phyloP scores from a whole-genome alignment of 495 filamentous ascomycete genomes.

The Hypoxylon fuscum region DNA sequence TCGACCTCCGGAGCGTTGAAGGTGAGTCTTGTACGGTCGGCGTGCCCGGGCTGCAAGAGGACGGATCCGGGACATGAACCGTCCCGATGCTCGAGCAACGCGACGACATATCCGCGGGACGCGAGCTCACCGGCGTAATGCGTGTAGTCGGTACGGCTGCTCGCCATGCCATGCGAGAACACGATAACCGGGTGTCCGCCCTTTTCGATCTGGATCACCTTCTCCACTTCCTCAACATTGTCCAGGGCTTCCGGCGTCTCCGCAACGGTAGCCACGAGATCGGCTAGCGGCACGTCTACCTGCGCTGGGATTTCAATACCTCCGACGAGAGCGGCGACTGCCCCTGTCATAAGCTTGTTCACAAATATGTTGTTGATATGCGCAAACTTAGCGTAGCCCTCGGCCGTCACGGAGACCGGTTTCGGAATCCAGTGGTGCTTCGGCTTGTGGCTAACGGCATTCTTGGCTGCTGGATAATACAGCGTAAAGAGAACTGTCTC shows the following conservation, averaged over 20 bases:
- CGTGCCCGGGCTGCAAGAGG: constrained; percentile 45
- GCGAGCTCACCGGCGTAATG: constrained; percentile 64
- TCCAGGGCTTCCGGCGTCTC: constrained; percentile 33
- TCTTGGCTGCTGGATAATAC: constrained; percentile 55
- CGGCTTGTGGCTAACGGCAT: constrained; percentile 10
- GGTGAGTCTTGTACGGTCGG: constrained; percentile 35
- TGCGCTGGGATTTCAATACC: constrained; percentile 55
- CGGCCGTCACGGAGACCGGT: constrained; percentile 57
- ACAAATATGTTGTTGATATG: constrained; percentile 54
- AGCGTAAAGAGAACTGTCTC: constrained; percentile 60
- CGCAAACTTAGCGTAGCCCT: constrained; percentile 59
- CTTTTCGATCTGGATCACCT: constrained; percentile 29
- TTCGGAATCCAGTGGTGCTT: constrained; percentile 60
- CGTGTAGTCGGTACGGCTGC: constrained; percentile 60
- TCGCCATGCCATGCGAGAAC: constrained; percentile 64
- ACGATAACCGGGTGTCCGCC: constrained; percentile 56
- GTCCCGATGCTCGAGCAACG: constrained; percentile 63
- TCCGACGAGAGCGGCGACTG: constrained; percentile 48
- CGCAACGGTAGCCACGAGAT: constrained; percentile 28
- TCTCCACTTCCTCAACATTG: constrained; percentile 23
- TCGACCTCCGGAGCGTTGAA: constrained; percentile 46
- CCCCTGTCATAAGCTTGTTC: constrained; percentile 46
- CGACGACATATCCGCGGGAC: constrained; percentile 60
- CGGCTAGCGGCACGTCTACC: constrained; percentile 53
- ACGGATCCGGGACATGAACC: constrained; percentile 60